A percentile compares a stretch with the other conserved stretches of the same genome.
phyloP scores from a whole-genome alignment of 2,329 filamentous ascomycete genomes.

The Penicillium sp. region DNA sequence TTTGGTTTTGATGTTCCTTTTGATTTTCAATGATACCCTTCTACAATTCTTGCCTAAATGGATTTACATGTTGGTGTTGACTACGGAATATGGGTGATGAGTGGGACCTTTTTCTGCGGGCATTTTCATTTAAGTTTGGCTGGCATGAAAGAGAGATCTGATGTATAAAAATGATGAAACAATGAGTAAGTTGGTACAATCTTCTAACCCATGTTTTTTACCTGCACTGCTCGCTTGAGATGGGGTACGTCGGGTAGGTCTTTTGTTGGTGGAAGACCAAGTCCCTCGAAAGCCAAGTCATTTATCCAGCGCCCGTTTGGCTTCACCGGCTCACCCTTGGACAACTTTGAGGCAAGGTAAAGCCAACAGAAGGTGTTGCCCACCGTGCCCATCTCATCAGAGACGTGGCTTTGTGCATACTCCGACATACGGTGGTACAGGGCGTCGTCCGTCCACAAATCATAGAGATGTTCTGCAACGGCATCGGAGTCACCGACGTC shows the following conservation, averaged over 20 bases:
- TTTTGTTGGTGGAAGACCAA: slow-evolving; percentile 58
- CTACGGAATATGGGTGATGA: neutral
- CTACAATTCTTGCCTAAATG: neutral
- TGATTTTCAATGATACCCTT: slow-evolving; percentile 20
- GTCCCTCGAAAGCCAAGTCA: slow-evolving; percentile 69
- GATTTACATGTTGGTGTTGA: neutral
- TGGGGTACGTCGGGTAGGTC: slow-evolving; percentile 65
- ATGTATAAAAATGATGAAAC: no score
- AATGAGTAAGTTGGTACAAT: neutral
- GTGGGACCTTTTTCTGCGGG: neutral
- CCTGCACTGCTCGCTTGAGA: slow-evolving; percentile 44
- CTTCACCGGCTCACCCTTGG: slow-evolving; percentile 56
- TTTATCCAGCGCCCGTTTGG: slow-evolving; percentile 70
- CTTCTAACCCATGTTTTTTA: slow-evolving; percentile 25
- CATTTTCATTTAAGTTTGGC: neutral
- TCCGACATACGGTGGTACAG: slow-evolving; percentile 67
- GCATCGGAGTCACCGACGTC: slow-evolving; percentile 67
- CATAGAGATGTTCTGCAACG: slow-evolving; percentile 66
- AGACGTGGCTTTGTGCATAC: slow-evolving; percentile 66
- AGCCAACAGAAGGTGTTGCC: slow-evolving; percentile 76
- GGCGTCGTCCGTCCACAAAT: slow-evolving; percentile 65
- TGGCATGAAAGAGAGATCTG: neutral
- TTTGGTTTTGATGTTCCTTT: slow-evolving; percentile 4
- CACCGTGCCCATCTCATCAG: slow-evolving; percentile 78
- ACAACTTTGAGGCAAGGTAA: slow-evolving; percentile 70